phyloP scores from a whole-genome alignment of 441 rosid species.

The Cnidoscolus chayamansa region DNA sequence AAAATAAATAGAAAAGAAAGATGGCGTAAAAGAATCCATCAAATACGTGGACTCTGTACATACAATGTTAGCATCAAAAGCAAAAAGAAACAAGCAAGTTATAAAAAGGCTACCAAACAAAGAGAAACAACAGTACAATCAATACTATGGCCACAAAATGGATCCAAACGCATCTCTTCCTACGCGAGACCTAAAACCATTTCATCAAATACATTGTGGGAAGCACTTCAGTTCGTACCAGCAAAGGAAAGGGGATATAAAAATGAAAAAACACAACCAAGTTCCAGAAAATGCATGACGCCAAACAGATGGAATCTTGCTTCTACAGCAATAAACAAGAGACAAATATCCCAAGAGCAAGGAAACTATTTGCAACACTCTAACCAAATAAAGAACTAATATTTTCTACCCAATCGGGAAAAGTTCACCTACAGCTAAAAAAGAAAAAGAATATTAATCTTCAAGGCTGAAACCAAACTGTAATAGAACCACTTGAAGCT shows the following conservation, averaged over 20 bases:
- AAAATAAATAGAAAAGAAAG: no score
- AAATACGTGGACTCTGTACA: no score
- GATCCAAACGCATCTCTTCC: background rate
- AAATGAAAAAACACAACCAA: background rate
- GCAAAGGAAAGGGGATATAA: background rate
- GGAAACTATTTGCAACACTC: background rate
- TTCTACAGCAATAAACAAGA: background rate
- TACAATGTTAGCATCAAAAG: background rate
- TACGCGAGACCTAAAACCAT: conserved; percentile 2
- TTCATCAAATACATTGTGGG: conserved; percentile 22
- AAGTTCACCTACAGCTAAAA: background rate
- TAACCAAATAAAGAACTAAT: background rate
- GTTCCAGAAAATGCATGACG: background rate
- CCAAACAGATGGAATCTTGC: background rate
- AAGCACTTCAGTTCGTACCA: background rate
- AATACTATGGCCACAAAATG: background rate
- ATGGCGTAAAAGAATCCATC: no score
- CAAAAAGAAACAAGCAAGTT: background rate
- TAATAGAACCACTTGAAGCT: background rate
- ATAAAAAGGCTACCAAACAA: background rate
- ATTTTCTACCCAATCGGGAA: background rate
- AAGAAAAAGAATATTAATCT: background rate
- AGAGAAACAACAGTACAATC: conserved; percentile 5
- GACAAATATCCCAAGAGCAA: background rate
- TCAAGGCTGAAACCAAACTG: background rate